Evolutionary conservation across 306 rosid species (phyloP).

Genomic region (Trifolium pratense): DNA sequence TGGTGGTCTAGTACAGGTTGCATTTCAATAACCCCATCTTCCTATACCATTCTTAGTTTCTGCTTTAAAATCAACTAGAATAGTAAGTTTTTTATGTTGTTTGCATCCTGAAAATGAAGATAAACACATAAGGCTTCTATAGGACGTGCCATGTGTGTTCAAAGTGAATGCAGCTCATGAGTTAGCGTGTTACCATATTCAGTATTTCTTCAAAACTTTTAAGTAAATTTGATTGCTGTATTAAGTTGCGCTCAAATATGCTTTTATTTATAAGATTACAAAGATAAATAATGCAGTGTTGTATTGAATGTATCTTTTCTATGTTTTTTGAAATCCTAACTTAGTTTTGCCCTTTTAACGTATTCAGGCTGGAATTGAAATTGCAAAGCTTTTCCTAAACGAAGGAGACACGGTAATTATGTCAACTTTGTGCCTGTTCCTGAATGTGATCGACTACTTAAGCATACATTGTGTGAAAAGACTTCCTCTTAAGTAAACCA

Average conservation of each 20-base stretch:
- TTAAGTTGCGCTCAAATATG: constrained; percentile 5
- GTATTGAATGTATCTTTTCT: constrained; percentile 24
- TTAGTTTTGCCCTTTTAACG: constrained; percentile 40
- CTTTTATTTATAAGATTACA: constrained; percentile 35
- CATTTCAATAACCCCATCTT: constrained; percentile 22
- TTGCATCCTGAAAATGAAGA: constrained; percentile 6
- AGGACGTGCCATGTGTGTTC: background rate
- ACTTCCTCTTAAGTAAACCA: constrained; percentile 10
- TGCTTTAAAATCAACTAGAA: background rate
- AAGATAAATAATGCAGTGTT: constrained; percentile 25
- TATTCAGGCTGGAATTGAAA: constrained; percentile 94
- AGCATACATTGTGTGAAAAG: background rate
- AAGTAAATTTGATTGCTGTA: constrained; percentile 26
- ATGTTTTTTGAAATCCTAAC: constrained; percentile 27
- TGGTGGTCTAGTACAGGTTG: constrained; percentile 98
- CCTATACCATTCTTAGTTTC: constrained; percentile 1
- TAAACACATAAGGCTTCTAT: constrained; percentile 4
- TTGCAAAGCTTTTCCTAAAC: constrained; percentile 81
- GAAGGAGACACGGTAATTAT: constrained; percentile 78
- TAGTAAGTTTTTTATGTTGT: constrained; percentile 6
- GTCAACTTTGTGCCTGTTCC: constrained; percentile 34
- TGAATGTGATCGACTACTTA: constrained; percentile 16
- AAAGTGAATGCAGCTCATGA: background rate
- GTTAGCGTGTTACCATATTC: background rate
- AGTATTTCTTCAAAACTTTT: background rate